Evolutionary conservation across 2,329 filamentous ascomycete species (phyloP).

Genomic region (Fusarium newnesense): DNA sequence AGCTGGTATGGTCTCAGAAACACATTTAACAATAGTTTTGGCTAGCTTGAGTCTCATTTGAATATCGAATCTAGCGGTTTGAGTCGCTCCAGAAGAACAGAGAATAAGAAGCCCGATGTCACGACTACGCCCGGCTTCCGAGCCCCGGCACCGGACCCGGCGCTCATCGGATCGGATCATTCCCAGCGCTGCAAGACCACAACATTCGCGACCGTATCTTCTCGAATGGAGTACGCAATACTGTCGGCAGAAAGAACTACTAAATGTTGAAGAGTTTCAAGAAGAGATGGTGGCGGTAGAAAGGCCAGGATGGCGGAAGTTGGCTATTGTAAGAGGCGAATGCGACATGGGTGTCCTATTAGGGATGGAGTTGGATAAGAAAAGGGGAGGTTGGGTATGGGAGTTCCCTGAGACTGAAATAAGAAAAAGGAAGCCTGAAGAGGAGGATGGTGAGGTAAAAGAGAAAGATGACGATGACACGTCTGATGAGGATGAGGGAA

Average conservation of each 20-base stretch:
- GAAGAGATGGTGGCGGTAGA: slow-evolving; percentile 32
- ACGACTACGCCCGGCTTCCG: slow-evolving; percentile 24
- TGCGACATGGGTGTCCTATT: slow-evolving; percentile 32
- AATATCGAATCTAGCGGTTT: background rate
- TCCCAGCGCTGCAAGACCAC: slow-evolving; percentile 4
- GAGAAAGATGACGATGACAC: background rate
- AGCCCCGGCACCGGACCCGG: slow-evolving; percentile 33
- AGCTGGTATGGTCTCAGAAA: slow-evolving; percentile 2
- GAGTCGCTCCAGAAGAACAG: background rate
- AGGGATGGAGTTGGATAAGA: slow-evolving; percentile 32
- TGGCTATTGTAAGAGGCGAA: slow-evolving; percentile 39
- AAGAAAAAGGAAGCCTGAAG: background rate
- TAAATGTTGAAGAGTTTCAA: slow-evolving; percentile 28
- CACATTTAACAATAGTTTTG: background rate
- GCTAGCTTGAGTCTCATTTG: background rate
- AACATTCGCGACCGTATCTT: slow-evolving; percentile 34
- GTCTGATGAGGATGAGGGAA: slow-evolving; percentile 17
- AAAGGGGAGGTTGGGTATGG: slow-evolving; percentile 35
- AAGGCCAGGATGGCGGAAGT: slow-evolving; percentile 31
- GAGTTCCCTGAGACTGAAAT: slow-evolving; percentile 39
- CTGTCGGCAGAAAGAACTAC: slow-evolving; percentile 32
- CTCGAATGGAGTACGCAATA: slow-evolving; percentile 41
- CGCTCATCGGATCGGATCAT: slow-evolving; percentile 37
- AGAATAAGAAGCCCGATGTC: slow-evolving; percentile 21
- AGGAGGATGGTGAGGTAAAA: background rate